Evolutionary conservation across 441 rosid species (phyloP).

Genomic region (Gossypium davidsonii): DNA sequence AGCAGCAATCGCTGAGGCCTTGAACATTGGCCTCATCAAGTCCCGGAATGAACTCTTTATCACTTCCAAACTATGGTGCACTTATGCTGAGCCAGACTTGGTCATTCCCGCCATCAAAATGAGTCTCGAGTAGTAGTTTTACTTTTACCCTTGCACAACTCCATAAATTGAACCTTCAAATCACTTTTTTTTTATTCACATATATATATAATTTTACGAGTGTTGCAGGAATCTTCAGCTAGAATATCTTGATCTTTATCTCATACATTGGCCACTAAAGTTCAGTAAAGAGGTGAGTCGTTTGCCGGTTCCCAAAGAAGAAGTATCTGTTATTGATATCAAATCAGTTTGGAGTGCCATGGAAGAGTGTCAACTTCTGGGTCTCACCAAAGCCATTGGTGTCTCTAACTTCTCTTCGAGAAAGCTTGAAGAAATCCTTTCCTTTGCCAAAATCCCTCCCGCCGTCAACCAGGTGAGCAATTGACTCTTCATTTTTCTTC

Average conservation of each 20-base stretch:
- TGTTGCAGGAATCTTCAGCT: conserved; percentile 37
- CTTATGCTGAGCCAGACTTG: conserved; percentile 46
- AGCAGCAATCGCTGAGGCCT: conserved; percentile 49
- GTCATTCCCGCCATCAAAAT: conserved; percentile 42
- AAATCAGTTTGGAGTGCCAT: conserved; percentile 33
- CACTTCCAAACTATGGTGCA: conserved; percentile 56
- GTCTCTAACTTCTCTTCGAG: conserved; percentile 29
- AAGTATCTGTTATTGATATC: conserved; percentile 22
- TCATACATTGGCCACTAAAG: conserved; percentile 48
- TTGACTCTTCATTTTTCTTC: not conserved
- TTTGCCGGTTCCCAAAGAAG: conserved; percentile 36
- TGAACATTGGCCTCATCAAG: conserved; percentile 32
- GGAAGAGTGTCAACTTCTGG: conserved; percentile 31
- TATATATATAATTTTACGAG: not conserved
- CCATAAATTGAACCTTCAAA: not conserved
- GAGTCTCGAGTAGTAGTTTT: conserved; percentile 30
- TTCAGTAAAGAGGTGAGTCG: conserved; percentile 26
- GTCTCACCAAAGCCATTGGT: conserved; percentile 31
- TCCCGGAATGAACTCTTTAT: conserved; percentile 52
- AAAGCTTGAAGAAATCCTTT: conserved; percentile 22
- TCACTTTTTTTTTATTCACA: not conserved
- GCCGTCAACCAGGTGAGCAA: conserved; percentile 27
- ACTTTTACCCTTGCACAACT: not conserved
- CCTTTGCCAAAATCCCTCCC: conserved; percentile 29
- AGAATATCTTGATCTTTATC: conserved; percentile 41